Evolutionary conservation across 495 filamentous ascomycete genomes (phyloP), one percentile per base, ranked within the genome.

Genomic region (Penicillium herquei): DNA sequence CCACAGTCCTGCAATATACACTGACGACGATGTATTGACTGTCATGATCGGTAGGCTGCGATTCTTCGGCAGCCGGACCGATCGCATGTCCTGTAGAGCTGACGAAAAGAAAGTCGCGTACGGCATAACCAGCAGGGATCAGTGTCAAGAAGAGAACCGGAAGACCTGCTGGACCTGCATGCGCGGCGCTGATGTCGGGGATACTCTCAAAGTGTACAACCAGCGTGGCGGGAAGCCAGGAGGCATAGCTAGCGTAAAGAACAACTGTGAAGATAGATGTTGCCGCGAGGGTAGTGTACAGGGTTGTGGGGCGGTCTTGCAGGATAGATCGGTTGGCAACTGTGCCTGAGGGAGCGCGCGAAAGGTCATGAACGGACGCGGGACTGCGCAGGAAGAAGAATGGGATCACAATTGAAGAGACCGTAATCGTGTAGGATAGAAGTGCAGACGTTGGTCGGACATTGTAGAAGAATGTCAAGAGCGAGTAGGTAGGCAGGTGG

Each of bases 391-490:
- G 72, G 45, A 91, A 78, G 41, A 78, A 70, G 67, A 93, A 89
- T 6, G 92, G 90, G 39, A 90, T 63, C 44, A 81, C 82, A 17
- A 81, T 83, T 7, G 89, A 81, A 58, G 86, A 58, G 44, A 88
- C 66, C 52, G 90, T 87, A 58, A 91, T 85, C 8, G 65, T 61
- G 52, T 88, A 80, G 30, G 81, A 81, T 14, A 76, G 65, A 39
- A 81, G 59, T 16, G 84, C 70, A 8, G 88, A 84, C 44, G 69
- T 70, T 8, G 80, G 74, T 6, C 81, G 78, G 51, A 92, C 75
- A 13, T 71, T 65, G 78, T 93, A 96, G 78, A 92, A 95, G 59
- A 81, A 82, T 26, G 74, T 75, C 34, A 92, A 74, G 43, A 96
- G 84, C 56, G 84, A 84, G 58, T 84, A 80, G 48, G 80, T 81